phyloP scores from a whole-genome alignment of 768 basidiomycete genomes.

The Porpolomopsis calyptriformis region DNA sequence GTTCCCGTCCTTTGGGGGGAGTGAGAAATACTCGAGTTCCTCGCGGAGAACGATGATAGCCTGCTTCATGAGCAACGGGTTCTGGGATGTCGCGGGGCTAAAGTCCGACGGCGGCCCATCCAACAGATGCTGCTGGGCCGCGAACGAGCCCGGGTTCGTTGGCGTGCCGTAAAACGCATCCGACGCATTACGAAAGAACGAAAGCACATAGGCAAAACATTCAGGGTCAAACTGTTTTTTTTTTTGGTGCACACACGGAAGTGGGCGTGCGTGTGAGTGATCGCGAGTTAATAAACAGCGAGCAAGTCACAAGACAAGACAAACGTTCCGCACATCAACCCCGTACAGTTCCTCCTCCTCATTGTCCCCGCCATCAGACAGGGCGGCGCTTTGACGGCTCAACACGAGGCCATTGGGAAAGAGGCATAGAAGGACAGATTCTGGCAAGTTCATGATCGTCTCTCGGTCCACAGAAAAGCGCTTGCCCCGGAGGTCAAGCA shows the following conservation, averaged over 20 bases:
- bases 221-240: slow-evolving; percentile 97
- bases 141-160: slow-evolving; percentile 58
- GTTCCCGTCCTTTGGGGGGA: slow-evolving; percentile 60
- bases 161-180: slow-evolving; percentile 87
- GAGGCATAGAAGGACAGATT: slow-evolving; percentile 90
- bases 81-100: slow-evolving; percentile 60
- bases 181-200: slow-evolving; percentile 83
- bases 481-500: slow-evolving; percentile 83
- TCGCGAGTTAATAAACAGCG: too few relatives aligned
- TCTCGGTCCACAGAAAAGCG: slow-evolving; percentile 95
- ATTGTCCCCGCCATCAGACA: slow-evolving; percentile 63
- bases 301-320: slow-evolving; percentile 4
- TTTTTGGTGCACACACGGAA: too few relatives aligned
- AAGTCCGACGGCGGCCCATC: slow-evolving; percentile 57
- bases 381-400: slow-evolving; percentile 70
- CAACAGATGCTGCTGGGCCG: slow-evolving; percentile 68
- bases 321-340: slow-evolving; percentile 70
- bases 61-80: slow-evolving; percentile 89
- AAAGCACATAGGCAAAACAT: slow-evolving; percentile 88
- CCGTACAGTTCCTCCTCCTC: slow-evolving; percentile 91
- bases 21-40: slow-evolving; percentile 97
- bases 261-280: too few relatives aligned
- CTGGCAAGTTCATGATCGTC: slow-evolving; percentile 96
- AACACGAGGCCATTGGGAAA: slow-evolving; percentile 97
- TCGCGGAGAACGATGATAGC: slow-evolving; percentile 97